Base-by-base conservation (phyloP, 2,329 filamentous ascomycete species). In the Xylaria sp. region DNA sequence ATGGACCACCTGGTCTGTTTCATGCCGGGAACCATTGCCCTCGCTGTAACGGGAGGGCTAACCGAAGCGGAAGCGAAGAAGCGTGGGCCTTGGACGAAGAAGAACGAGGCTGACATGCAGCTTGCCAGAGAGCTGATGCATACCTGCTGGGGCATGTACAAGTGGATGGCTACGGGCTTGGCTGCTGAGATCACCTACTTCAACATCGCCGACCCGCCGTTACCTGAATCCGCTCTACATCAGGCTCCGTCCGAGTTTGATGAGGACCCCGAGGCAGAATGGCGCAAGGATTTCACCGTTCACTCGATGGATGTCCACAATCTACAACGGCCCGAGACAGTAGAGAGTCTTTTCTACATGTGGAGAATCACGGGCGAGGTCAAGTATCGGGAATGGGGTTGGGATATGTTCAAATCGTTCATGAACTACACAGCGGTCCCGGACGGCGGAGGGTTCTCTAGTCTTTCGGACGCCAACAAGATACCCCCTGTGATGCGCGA, bases 1-100 rank as follows among this genome's bases (percentile, higher is more conserved):
- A 98, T 99, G 93, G 95, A 99, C 73, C 95, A 99, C 73, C 83
- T 98, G 4, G 94, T 97, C 37, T 99, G 95, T 79, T 99, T 99
- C 82, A 90, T 97, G 86, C 93, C 94, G 0, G 95, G 95, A 8
- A 97, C 94, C 3, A 97, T 99, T 70, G 94, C 94, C 0, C 84
- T 99, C 1, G 93, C 86, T 0, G 92, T 87, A 0, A 99, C 95
- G 0, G 90, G 87, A 35, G 95, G 95, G 1, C 76, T 90, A 33
- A 85, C 89, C 0, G 86, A 97, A 61, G 82, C 85, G 0, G 87
- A 93, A 72, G 94, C 94, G 11, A 88, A 86, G 68, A 90, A 90
- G 73, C 80, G 85, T 1, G 79, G 87, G 0, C 84, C 80, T 7
- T 98, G 95, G 95, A 87, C 85, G 33, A 83, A 86, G 67, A 85